Percentiles rank a stretch among this genome's conserved stretches.
Evolutionary conservation across 495 filamentous ascomycete species (phyloP).

Genomic region (Penicillium subrubescens): DNA sequence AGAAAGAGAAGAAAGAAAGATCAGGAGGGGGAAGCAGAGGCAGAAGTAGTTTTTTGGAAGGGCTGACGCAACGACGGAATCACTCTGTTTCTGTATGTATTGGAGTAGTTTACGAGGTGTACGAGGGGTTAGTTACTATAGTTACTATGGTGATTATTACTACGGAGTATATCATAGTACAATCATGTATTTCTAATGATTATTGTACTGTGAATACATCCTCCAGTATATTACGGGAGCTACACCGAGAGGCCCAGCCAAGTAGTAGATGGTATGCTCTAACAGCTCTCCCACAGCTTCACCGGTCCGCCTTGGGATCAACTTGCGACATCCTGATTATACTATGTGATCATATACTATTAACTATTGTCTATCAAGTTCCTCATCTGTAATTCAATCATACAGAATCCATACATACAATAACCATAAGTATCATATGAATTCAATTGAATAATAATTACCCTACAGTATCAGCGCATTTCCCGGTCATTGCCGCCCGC

Average conservation of each 20-base stretch:
- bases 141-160: not conserved
- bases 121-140: not conserved
- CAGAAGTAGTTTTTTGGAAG: slow-evolving; percentile 31
- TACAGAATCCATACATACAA: no score
- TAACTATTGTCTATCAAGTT: no score
- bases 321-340: not conserved
- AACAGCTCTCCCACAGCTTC: not conserved
- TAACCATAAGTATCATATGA: no score
- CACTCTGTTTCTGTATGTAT: slow-evolving; percentile 16
- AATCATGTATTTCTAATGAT: not conserved
- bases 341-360: no score
- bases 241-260: slow-evolving; percentile 1
- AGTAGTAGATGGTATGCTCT: not conserved
- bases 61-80: slow-evolving; percentile 51
- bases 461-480: slow-evolving; percentile 16
- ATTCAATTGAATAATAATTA: not conserved
- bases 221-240: not conserved
- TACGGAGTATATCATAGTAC: not conserved
- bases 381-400: no score
- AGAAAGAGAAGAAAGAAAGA: slow-evolving; percentile 24
- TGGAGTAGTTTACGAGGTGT: not conserved
- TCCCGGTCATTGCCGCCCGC: slow-evolving; percentile 42
- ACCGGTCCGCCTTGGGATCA: not conserved
- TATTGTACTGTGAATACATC: not conserved
- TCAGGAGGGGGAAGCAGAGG: slow-evolving; percentile 27